phyloP scores from a whole-genome alignment of 257 asterid species.

The Ocimum tenuiflorum region DNA sequence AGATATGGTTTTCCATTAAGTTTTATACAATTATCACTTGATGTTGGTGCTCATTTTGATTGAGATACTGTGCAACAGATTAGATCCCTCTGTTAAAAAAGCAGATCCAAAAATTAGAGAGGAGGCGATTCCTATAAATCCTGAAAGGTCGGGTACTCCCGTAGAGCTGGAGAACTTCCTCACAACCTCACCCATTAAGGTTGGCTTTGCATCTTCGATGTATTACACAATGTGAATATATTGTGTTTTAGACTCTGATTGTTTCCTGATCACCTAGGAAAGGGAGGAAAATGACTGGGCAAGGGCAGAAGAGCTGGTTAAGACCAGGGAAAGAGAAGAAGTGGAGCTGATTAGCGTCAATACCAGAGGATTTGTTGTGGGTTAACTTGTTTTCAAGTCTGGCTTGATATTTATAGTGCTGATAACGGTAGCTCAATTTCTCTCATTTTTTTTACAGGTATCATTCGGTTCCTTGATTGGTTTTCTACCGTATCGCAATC shows the following conservation, averaged over 20 bases:
- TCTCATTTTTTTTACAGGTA: conserved; percentile 45
- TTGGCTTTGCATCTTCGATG: conserved; percentile 20
- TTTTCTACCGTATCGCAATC: conserved; percentile 87
- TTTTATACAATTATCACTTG: background rate
- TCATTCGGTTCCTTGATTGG: conserved; percentile 88
- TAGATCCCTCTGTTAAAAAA: conserved; percentile 41
- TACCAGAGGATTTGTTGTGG: conserved; percentile 84
- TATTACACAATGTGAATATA: background rate
- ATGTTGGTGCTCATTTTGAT: conserved; percentile 12
- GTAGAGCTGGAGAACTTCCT: conserved; percentile 49
- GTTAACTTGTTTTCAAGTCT: conserved; percentile 24
- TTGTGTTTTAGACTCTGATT: conserved; percentile 23
- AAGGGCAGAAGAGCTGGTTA: conserved; percentile 59
- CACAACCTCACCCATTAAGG: conserved; percentile 48
- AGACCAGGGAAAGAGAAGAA: conserved; percentile 61
- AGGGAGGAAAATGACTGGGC: conserved; percentile 72
- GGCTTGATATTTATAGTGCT: conserved; percentile 10
- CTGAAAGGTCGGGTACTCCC: conserved; percentile 34
- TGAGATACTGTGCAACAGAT: conserved; percentile 40
- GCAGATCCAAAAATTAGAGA: conserved; percentile 31
- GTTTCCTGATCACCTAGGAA: conserved; percentile 40
- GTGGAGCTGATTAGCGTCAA: conserved; percentile 79
- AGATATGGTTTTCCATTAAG: background rate
- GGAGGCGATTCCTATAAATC: conserved; percentile 26
- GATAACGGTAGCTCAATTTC: conserved; percentile 3